Evolutionary conservation across 2,329 filamentous ascomycete species (phyloP), one percentile per base, ranked within the genome.

Genomic region (Aspergillus sp.): DNA sequence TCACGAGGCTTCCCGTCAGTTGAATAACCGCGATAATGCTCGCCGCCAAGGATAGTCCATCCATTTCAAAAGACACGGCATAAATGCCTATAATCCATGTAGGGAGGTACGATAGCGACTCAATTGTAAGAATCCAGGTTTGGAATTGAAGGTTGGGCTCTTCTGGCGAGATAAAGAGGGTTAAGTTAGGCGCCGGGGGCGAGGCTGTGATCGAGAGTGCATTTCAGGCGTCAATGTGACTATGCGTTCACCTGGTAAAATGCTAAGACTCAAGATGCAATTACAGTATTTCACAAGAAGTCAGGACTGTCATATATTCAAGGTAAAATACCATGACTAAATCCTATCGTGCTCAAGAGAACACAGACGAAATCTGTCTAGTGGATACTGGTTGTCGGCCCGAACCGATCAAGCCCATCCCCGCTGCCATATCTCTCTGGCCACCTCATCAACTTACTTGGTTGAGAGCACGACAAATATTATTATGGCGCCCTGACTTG

Each of bases 1-100:
- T 48, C n/a, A 51, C 45, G 7, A 62, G 32, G 43, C 46, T 51
- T 23, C 51, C 53, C 2, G 54, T 49, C 3, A 60, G 22, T 47
- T 62, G 55, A 43, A 62, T 53, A 9, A 59, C 47, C 2, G 53
- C 56, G 42, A 62, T 55, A 44, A 60, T 53, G 44, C 55, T 62
- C 25, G 56, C 53, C 9, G 52, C 52, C 2, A 19, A 19, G 7
- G 53, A 58, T 25, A 59, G 7, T 43, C 25, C 32, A 39, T 49
- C 48, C 48, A 46, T 49, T 38, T 43, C 4, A 39, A 46, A 12
- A 23, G 27, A 46, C 45, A 48, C 43, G 38, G 41, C 39, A 44
- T 48, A 46, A 46, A 49, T 23, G 33, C 32, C 39, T 46, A 43
- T 46, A 9, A 37, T 47, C 27, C 30, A 46, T 27, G 44, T 43